A percentile compares a stretch with the other conserved stretches of the same genome.
These are phyloP conservation scores for Penicillium samsonianum DNA, from an alignment of 495 filamentous ascomycete genomes.

Conservation along the genomic window DNA sequence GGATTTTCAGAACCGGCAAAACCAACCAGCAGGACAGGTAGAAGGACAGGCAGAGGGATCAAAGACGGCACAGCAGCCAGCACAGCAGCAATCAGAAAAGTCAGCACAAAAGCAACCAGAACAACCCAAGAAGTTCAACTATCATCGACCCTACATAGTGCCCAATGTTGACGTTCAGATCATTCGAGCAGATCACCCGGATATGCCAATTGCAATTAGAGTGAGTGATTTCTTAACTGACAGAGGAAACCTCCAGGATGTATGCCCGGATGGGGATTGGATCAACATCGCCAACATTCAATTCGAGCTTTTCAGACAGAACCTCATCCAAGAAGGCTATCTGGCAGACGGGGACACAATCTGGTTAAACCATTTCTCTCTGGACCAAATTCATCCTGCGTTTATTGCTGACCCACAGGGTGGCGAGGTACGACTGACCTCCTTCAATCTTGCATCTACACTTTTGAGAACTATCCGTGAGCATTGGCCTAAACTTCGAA, in stretches of 20 bases:
- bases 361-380: conserved; percentile 1
- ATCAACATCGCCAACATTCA: conserved; percentile 8
- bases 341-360: background rate
- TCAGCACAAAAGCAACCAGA: too few species aligned
- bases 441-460: background rate
- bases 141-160: background rate
- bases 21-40: background rate
- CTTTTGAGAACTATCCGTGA: conserved; percentile 2
- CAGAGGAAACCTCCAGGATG: background rate
- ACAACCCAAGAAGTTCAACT: background rate
- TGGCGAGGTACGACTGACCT: conserved; percentile 6
- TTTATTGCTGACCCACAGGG: background rate
- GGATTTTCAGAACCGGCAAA: background rate
- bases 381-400: background rate
- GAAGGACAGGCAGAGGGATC: background rate
- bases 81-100: background rate
- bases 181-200: conserved; percentile 7
- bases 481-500: conserved; percentile 2
- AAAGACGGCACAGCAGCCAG: background rate
- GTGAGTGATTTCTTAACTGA: conserved; percentile 15
- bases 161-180: conserved; percentile 14
- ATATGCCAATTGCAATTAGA: conserved; percentile 7
- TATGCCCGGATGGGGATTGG: conserved; percentile 10
- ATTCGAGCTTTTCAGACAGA: background rate
- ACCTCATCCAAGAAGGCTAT: background rate